Conservation (phyloP, 73 alveolate genomes). For the Paramecium octaurelia region DNA sequence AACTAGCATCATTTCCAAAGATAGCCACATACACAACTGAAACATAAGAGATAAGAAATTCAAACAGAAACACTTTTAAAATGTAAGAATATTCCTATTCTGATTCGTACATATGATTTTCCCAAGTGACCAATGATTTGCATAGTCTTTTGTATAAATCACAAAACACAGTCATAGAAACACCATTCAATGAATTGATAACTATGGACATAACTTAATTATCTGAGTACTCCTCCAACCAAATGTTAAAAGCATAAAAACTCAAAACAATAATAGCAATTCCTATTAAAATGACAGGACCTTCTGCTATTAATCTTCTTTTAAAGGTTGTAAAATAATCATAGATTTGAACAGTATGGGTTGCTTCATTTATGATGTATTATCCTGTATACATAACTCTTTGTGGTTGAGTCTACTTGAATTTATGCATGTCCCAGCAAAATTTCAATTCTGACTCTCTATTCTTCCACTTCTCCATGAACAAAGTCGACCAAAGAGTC, state of each 20-base stretch:
- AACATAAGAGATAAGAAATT: neutral
- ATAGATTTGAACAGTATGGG: neutral
- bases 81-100: neutral
- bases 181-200: constrained; percentile 17
- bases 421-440: constrained; percentile 45
- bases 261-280: constrained; percentile 15
- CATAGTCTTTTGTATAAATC: constrained; percentile 27
- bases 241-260: constrained; percentile 31
- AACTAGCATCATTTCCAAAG: neutral
- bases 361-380: constrained; percentile 13
- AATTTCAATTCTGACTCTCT: constrained; percentile 32
- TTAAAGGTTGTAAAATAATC: constrained; percentile 28
- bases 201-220: neutral
- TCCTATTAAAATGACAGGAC: constrained; percentile 16
- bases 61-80: neutral
- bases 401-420: neutral
- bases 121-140: constrained; percentile 9
- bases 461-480: constrained; percentile 42
- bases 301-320: constrained; percentile 27
- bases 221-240: neutral
- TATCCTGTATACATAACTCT: constrained; percentile 44
- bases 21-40: constrained; percentile 5
- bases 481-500: constrained; percentile 19
- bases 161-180: constrained; percentile 12
- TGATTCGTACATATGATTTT: constrained; percentile 32